Evolutionary conservation across 805 yeast genomes (phyloP), one percentile per base, ranked within the genome.

Genomic region (Starmerella sp.): DNA sequence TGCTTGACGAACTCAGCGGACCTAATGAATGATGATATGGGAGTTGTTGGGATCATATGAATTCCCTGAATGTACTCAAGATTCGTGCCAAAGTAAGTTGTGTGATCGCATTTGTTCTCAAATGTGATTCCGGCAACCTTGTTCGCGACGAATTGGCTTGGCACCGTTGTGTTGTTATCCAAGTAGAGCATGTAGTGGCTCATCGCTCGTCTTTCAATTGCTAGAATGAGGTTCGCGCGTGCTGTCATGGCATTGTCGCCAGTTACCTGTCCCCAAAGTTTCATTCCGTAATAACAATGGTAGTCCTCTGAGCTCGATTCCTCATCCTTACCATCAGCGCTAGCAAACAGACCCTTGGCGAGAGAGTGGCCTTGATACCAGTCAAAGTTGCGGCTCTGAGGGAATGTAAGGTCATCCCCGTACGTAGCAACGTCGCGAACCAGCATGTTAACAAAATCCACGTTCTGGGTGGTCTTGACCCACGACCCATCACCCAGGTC

Each of bases 321-420:
- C 66, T 83, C 83, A 64, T 83, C 84, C 60, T 81, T 79, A 41
- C 90, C 89, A 65, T 82, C 86, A 2, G 77, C 80, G 45, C 79
- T 73, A 11, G 74, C 77, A 62, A 76, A 78, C 28, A 84, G 64
- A 3, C 91, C 91, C 58, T 78, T 77, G 8, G 90, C 89, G 82
- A 86, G 82, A 32, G 85, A 78, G 64, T 84, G 91, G 7, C 91
- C 90, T 59, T 73, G 70, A 68, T 68, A 84, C 80, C 85, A 84
- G 66, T 84, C 89, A 68, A 84, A 84, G 54, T 74, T 71, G 56
- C 90, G 74, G 44, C 75, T 79, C 10, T 75, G 78, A 3, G 91
- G 90, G 73, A 82, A 84, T 57, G 75, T 76, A 0, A 65, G 39
- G 60, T 82, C 86, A 15, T 67, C 66, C 14, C 77, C 70, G 37